Percentiles rank a stretch among this genome's conserved stretches.
phyloP scores from a whole-genome alignment of 345 rosid genomes.

The Hibiscus mutabilis region DNA sequence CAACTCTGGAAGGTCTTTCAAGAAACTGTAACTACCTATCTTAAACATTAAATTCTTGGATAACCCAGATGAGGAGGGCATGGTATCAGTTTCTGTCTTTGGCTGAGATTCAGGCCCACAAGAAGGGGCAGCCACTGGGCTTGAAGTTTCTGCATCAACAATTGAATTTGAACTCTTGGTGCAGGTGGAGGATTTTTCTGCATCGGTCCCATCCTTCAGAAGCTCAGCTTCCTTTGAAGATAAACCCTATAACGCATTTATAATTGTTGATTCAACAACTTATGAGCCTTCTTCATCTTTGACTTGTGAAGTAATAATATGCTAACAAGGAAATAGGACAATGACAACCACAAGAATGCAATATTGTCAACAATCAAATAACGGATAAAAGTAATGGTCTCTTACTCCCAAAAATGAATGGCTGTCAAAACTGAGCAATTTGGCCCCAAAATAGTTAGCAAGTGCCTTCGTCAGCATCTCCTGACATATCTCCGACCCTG shows the following conservation, averaged over 20 bases:
- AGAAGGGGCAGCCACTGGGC: slow-evolving; percentile 43
- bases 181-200: slow-evolving; percentile 47
- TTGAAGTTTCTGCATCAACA: slow-evolving; percentile 50
- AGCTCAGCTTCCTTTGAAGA: slow-evolving; percentile 74
- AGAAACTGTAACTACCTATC: slow-evolving; percentile 41
- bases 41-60: slow-evolving; percentile 46
- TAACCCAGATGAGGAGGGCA: slow-evolving; percentile 42
- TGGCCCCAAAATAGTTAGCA: slow-evolving; percentile 69
- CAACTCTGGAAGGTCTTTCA: not conserved
- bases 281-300: slow-evolving; percentile 7
- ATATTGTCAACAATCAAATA: slow-evolving; percentile 8
- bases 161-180: slow-evolving; percentile 33
- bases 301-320: not conserved
- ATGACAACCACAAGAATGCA: not conserved
- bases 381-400: not conserved
- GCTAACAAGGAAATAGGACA: slow-evolving; percentile 9
- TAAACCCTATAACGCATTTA: slow-evolving; percentile 49
- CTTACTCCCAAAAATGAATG: slow-evolving; percentile 77
- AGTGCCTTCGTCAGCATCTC: slow-evolving; percentile 88
- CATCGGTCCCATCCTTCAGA: slow-evolving; percentile 52
- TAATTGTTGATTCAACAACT: slow-evolving; percentile 17
- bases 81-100: slow-evolving; percentile 44
- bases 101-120: slow-evolving; percentile 49
- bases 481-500: slow-evolving; percentile 90
- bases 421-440: slow-evolving; percentile 77